These are phyloP conservation scores for Croton laevigatus DNA, from an alignment of 441 rosid species.

Conservation along the genomic window DNA sequence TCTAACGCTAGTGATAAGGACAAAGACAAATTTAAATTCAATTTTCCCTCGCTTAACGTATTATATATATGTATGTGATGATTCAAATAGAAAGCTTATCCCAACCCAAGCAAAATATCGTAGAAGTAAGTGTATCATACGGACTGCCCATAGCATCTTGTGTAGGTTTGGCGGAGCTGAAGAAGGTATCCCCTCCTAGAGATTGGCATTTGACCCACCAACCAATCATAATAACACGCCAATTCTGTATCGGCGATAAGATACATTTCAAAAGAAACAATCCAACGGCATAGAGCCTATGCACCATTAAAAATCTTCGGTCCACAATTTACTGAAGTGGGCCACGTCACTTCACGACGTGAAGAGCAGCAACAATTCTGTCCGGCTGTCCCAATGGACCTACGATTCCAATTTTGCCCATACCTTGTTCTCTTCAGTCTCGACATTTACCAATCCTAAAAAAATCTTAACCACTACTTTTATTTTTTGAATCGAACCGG, in stretches of 20 bases:
- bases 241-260: not conserved
- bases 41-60: too few relatives aligned
- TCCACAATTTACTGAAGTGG: constrained; percentile 18
- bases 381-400: not conserved
- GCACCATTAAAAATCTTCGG: not conserved
- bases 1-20: too few relatives aligned
- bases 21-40: too few relatives aligned
- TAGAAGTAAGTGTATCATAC: too few relatives aligned
- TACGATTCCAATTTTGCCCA: not conserved
- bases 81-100: too few relatives aligned
- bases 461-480: not conserved
- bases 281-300: not conserved
- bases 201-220: too few relatives aligned
- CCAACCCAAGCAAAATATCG: too few relatives aligned
- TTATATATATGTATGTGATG: too few relatives aligned
- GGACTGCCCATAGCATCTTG: too few relatives aligned
- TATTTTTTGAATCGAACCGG: not conserved
- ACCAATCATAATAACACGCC: not conserved
- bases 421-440: not conserved
- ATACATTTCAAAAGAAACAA: not conserved
- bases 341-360: constrained; percentile 16
- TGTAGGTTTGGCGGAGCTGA: too few relatives aligned
- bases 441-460: constrained; percentile 4
- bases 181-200: too few relatives aligned
- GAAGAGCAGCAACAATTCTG: constrained; percentile 6